Percentiles rank a stretch among this genome's conserved stretches.
Evolutionary conservation across 768 basidiomycete genomes (phyloP).

Genomic region (Tephrocybe sp.): DNA sequence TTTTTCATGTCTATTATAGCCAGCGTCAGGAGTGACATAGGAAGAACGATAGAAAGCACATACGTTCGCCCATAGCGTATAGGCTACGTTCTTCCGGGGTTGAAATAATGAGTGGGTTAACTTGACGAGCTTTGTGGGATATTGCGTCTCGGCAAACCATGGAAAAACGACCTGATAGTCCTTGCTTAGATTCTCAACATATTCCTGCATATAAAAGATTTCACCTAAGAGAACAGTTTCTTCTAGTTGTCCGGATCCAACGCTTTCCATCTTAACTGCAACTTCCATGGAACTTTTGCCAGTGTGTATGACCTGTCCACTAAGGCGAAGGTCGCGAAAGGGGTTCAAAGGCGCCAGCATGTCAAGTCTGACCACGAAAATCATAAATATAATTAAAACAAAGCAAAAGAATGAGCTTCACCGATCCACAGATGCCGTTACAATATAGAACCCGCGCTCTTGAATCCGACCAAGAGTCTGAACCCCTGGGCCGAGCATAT

Average conservation of each 20-base stretch:
- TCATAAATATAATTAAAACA: neutral
- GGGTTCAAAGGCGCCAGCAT: slow-evolving; percentile 61
- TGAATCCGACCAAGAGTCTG: slow-evolving; percentile 51
- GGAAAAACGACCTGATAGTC: slow-evolving; percentile 71
- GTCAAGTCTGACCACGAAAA: slow-evolving; percentile 46
- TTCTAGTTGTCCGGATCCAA: slow-evolving; percentile 42
- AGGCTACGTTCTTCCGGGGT: slow-evolving; percentile 64
- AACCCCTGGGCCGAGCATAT: slow-evolving; percentile 68
- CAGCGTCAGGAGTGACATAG: neutral
- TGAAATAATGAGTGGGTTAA: slow-evolving; percentile 59
- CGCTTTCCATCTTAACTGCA: slow-evolving; percentile 79
- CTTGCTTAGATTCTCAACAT: neutral
- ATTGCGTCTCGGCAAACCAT: slow-evolving; percentile 81
- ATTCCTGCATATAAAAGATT: neutral
- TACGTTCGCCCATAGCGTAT: slow-evolving; percentile 67
- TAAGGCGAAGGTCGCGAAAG: slow-evolving; percentile 65
- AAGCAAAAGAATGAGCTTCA: slow-evolving; percentile 17
- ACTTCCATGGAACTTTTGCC: slow-evolving; percentile 81
- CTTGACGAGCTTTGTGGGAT: slow-evolving; percentile 59
- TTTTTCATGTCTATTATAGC: slow-evolving; percentile 52
- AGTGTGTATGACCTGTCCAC: slow-evolving; percentile 79
- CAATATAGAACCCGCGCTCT: slow-evolving; percentile 74
- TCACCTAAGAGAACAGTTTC: slow-evolving; percentile 68
- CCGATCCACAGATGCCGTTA: slow-evolving; percentile 83
- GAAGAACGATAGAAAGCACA: slow-evolving; percentile 15